Base-by-base conservation (phyloP, 257 asterid genomes). In the Coffea canephora region DNA sequence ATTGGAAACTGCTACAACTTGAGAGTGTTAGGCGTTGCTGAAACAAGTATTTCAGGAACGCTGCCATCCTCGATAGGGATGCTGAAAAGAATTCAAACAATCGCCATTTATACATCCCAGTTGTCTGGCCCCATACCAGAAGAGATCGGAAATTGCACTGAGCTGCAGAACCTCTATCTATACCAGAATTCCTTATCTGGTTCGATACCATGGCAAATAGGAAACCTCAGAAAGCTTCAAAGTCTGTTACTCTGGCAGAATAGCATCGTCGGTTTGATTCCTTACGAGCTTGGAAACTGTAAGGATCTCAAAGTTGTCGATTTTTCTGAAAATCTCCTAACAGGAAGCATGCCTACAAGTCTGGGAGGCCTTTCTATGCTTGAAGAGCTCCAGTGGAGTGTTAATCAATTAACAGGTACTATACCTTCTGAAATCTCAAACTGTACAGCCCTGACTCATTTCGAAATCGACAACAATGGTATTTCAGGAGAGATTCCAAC, bases 81-180 rank as follows among this genome's bases (percentile, higher is more conserved):
- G 86, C 86, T 95, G 85, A 90, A 87, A 83, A 91, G 57, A 86
- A 89, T 95, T 66, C 94, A 94, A 64, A 95, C 95, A 0, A 82
- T 95, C 0, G 99, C 99, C 15, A 90, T 93, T 6, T 95, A 95
- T 68, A 90, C 98, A 3, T 85, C 97, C 34, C 77, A 85, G 8
- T 84, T 95, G 43, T 91, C 97, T 19, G 97, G 99, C 23, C 88
- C 98, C 8, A 87, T 95, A 69, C 99, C 99, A 0, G 97, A 91
- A 34, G 97, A 92, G 91, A 91, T 95, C 54, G 94, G 97, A 8
- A 87, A 91, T 61, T 95, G 99, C 86, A 86, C 78, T 23, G 94
- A 90, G 77, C 81, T 95, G 77, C 93, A 92, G 90, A 94, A 92
- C 54, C 70, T 96, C 69, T 96, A 91, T 78, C 52, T 96, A 86